Base-by-base conservation (phyloP, 148 eudicot genomes). In the Nyssa sinensis region DNA sequence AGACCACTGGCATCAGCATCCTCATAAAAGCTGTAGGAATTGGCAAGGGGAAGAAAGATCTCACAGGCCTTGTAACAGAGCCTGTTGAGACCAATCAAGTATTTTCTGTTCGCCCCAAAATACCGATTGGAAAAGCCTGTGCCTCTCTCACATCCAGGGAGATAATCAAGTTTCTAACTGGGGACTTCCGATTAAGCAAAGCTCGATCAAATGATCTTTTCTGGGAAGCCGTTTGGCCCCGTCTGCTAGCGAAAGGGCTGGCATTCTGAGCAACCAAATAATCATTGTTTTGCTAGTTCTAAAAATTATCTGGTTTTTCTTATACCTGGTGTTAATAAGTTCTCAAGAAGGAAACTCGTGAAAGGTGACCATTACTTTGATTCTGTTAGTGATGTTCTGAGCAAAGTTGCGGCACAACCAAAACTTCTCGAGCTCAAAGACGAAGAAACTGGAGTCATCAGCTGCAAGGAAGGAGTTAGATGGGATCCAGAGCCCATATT, bases 191-290 rank as follows among this genome's bases (percentile, higher is more conserved):
- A 27, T 37, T 78, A 30, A 84, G 80, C 80, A 81, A 84, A 68
- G 70, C 73, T 29, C 65, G 66, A 25, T 75, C 79, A 55, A 81
- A 55, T 21, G 80, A 81, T 55, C 64, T 84, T 4, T 81, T 84
- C 32, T 84, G 87, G 84, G 78, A 75, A 60, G 84, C 82, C 5
- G 82, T 84, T 9, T 84, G 87, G 84, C 87, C 87, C 12, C 84
- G 84, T 17, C 73, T 84, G 12, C 31, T 84, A 69, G 87, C 84
- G 34, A 81, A 57, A 67, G 87, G 87, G 62, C n/a, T 84, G 84
- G 84, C 82, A 78, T 47, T 75, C 84, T 34, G 87, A 84, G 71
- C 75, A 75, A 62, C 82, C 84, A 0, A 81, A 70, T 63, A 49
- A 70, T 35, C 72, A 64, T 19, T 24, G 33, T 30, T 28, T 71